phyloP scores from a whole-genome alignment of 2,329 filamentous ascomycete species.

The Colletotrichum sp. region DNA sequence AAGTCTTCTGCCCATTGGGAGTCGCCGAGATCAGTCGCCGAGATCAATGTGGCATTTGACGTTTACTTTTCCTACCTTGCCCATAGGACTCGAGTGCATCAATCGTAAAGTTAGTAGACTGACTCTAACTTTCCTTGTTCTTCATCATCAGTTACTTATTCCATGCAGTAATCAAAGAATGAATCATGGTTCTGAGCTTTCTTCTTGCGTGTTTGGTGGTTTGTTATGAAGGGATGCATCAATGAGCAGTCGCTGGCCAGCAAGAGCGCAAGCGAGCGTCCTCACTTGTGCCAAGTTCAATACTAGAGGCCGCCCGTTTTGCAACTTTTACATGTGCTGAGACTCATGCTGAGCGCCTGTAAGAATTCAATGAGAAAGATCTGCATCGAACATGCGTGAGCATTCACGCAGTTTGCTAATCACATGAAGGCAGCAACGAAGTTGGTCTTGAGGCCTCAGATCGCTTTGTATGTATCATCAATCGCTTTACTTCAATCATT shows the following conservation, averaged over 20 bases:
- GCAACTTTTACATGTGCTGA: background rate
- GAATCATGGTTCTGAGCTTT: no score
- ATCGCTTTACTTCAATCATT: background rate
- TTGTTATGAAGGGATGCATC: background rate
- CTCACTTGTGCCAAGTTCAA: no score
- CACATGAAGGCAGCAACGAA: background rate
- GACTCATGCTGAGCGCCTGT: background rate
- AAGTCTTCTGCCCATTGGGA: no score
- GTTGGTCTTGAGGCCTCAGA: background rate
- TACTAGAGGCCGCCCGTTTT: background rate
- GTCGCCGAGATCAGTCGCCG: no score
- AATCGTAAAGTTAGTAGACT: background rate
- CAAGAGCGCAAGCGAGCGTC: no score
- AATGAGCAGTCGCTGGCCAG: background rate
- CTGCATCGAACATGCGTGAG: background rate
- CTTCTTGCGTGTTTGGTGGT: rapidly evolving
- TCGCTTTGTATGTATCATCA: background rate
- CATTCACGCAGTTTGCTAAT: background rate
- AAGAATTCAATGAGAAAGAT: background rate
- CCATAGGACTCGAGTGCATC: rapidly evolving
- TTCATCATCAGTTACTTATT: background rate
- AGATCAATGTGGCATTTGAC: no score
- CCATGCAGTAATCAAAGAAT: no score
- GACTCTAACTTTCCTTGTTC: background rate
- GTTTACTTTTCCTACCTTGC: no score